Evolutionary conservation across 805 yeast species (phyloP).

Genomic region (Diddensiella transvaalensis): DNA sequence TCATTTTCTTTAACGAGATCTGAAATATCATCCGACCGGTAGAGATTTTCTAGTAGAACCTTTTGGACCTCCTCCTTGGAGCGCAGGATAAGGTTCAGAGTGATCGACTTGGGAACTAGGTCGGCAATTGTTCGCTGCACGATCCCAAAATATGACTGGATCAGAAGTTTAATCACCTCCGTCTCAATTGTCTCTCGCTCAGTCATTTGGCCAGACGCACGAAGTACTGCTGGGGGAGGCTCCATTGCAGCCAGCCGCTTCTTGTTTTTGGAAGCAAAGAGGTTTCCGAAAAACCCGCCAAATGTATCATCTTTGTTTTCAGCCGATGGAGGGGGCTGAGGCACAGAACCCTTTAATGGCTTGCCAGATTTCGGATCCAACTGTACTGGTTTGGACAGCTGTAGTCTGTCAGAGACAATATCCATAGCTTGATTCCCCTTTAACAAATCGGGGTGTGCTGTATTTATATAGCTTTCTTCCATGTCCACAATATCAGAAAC

Average conservation of each 20-base stretch:
- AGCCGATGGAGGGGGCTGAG: conserved; percentile 22
- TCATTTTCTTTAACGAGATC: conserved; percentile 90
- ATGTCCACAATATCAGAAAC: conserved; percentile 78
- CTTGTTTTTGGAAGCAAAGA: conserved; percentile 87
- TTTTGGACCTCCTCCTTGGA: conserved; percentile 87
- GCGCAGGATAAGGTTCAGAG: conserved; percentile 80
- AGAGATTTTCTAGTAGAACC: conserved; percentile 82
- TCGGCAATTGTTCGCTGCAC: conserved; percentile 93
- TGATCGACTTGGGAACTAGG: conserved; percentile 89
- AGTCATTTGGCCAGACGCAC: conserved; percentile 87
- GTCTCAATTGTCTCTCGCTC: conserved; percentile 96
- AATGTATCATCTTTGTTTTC: conserved; percentile 43
- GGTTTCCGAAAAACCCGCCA: conserved; percentile 91
- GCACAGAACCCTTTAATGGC: conserved; percentile 42
- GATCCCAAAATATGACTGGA: conserved; percentile 83
- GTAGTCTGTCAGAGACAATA: conserved; percentile 81
- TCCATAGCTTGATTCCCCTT: conserved; percentile 95
- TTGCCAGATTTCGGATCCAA: conserved; percentile 94
- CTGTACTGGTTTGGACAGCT: conserved; percentile 65
- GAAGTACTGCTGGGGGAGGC: conserved; percentile 90
- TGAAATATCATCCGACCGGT: conserved; percentile 65
- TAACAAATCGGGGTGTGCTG: conserved; percentile 94
- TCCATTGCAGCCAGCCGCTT: conserved; percentile 92
- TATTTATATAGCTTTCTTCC: conserved; percentile 91
- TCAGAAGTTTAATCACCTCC: conserved; percentile 88